phyloP scores from a whole-genome alignment of 2,329 filamentous ascomycete genomes.

The Aureobasidium musti region DNA sequence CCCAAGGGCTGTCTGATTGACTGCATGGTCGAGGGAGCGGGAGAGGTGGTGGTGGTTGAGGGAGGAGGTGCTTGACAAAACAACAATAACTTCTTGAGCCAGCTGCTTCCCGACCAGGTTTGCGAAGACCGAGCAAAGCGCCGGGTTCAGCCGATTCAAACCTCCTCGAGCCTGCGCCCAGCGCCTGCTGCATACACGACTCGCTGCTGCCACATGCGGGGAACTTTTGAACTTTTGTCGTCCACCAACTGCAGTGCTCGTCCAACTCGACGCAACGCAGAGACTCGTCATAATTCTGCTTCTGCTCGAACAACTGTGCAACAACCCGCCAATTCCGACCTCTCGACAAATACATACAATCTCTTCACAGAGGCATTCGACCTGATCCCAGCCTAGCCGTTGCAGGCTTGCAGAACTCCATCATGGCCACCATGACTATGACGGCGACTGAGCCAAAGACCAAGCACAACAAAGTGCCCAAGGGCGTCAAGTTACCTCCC shows the following conservation, averaged over 20 bases:
- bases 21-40: slow-evolving; percentile 66
- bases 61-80: slow-evolving; percentile 15
- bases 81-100: slow-evolving; percentile 21
- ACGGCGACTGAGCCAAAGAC: slow-evolving; percentile 56
- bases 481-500: slow-evolving; percentile 74
- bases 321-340: background rate
- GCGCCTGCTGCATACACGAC: background rate
- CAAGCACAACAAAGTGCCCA: slow-evolving; percentile 59
- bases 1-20: slow-evolving; percentile 67
- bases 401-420: slow-evolving; percentile 1
- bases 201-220: background rate
- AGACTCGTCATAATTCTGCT: background rate
- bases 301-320: background rate
- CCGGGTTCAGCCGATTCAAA: background rate
- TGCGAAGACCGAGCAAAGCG: slow-evolving; percentile 16
- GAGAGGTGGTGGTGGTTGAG: slow-evolving; percentile 24
- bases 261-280: background rate
- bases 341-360: too few species aligned
- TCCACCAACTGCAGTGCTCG: background rate
- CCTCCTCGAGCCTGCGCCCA: background rate
- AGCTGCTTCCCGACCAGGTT: slow-evolving; percentile 24
- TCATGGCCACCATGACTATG: slow-evolving; percentile 65
- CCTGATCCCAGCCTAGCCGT: background rate
- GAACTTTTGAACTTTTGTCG: slow-evolving; percentile 22
- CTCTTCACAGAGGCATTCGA: background rate